Base-by-base conservation (phyloP, 2,329 filamentous ascomycete genomes). In the Blastomyces gilchristii region DNA sequence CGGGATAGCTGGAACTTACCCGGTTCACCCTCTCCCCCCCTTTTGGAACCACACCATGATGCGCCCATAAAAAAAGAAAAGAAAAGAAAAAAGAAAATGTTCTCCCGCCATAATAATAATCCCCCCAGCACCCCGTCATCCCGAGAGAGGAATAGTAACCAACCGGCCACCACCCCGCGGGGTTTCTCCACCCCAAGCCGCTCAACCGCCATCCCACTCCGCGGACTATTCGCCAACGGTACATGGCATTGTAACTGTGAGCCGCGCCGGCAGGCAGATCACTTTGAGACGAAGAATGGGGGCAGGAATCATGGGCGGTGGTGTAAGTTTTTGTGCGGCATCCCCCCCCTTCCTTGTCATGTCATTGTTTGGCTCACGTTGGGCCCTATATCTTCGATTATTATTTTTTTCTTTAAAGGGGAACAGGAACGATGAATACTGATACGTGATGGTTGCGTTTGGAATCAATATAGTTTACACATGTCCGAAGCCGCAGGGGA, bases 261-360 rank as follows among this genome's bases (percentile, higher is more conserved):
- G 12, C 80, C 81, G 11, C 78, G 81, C 25, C 74, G 81, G 2
- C 81, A 80, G 22, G 83, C 83, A 2, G 75, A 78, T 34, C 81
- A 80, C 61, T 81, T 84, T 65, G 78, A 83, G 67, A 80, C 81
- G 1, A 85, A 83, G 70, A 87, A 86, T 65, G 78, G 80, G 39
- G 79, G 80, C 12, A 72, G 72, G 54, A 86, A 86, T 66, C 76
- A 84, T 64, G 83, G 83, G 12, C 73, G 78, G 67, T 83, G 79
- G 78, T 84, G 78, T 79, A 73, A 59, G 74, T 70, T 5, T 28
- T 54, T n/a, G 5, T 6, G 31, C 52, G 39, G 18, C 34, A 58
- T 47, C 53, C 41, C 37, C 61, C 16, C 25, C n/a, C n/a, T 22
- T 22, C n/a, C n/a, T 16, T 53, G n/a, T 47, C 47, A 22, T 18